Conservation (phyloP, 2,329 filamentous ascomycete genomes). For the Pestalotiopsis sp. region DNA sequence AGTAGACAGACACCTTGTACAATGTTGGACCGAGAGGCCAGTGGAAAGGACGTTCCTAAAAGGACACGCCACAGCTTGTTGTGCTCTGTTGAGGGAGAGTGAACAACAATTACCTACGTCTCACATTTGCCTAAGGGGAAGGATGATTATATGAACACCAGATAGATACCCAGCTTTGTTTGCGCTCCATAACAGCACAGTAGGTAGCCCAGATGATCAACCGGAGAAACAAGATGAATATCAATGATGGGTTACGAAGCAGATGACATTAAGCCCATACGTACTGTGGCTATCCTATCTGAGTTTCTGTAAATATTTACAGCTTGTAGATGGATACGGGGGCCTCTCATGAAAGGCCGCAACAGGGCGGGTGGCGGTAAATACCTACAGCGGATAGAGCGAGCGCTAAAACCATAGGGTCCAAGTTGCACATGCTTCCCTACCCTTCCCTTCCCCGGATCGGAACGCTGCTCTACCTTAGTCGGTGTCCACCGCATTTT, state of each 20-base stretch:
- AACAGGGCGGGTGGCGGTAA: no score
- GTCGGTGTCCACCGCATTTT: no score
- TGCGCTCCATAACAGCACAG: neutral
- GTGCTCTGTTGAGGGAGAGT: neutral
- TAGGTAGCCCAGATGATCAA: neutral
- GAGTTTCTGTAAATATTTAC: no score
- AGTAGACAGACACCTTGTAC: neutral
- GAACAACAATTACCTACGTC: neutral
- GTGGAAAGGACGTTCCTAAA: neutral
- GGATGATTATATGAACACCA: neutral
- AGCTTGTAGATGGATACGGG: no score
- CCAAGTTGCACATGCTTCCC: no score
- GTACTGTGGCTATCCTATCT: no score
- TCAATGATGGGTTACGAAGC: neutral
- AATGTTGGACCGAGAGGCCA: neutral
- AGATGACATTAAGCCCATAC: no score
- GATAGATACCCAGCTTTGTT: neutral
- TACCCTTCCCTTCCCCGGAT: no score
- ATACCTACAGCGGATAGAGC: no score
- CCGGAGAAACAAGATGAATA: neutral
- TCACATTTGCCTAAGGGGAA: neutral
- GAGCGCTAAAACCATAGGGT: no score
- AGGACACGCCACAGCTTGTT: neutral
- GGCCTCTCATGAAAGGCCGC: no score
- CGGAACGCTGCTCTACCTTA: no score